Evolutionary conservation across 306 rosid genomes (phyloP), one percentile per base, ranked within the genome.

Genomic region (Pterocarpus macrocarpus): DNA sequence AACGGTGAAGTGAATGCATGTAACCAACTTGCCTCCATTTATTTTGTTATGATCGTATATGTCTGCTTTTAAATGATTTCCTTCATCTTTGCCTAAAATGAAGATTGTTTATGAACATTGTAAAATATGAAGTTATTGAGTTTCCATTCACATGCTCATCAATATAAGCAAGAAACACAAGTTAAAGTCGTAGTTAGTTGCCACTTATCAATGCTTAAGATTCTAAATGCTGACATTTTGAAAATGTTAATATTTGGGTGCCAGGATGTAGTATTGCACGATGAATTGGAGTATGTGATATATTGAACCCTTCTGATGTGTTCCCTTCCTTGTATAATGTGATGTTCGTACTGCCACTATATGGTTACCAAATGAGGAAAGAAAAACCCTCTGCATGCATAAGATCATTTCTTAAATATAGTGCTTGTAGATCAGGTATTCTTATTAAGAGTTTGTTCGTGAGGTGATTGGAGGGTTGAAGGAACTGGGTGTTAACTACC

Each of bases 71-170:
- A 43, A 59, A 52, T 62, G 32, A 39, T 28, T 53, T 35, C 72
- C 10, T 70, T 76, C 14, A 32, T 76, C 49, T 77, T 66, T 69
- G 65, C 43, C 61, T n/a, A 15, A 61, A 69, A 50, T 50, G 6
- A 57, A 77, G 47, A 56, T 73, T 53, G 53, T 33, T 58, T 71
- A 34, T 33, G 14, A 75, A 66, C 34, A 16, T 56, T 67, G 28
- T 56, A 22, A 65, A 65, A 65, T 36, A 36, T 36, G 9, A n/a
- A 16, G 70, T 36, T 65, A 38, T 53, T 53, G 7, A 64, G 55
- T 77, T 7, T 22, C 11, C 66, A 63, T 49, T 67, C 32, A 32
- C 33, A 57, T 85, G 70, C 75, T 76, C 45, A 55, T 58, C 10
- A 47, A 45, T 57, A 10, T 32, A 4, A 15, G 35, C 22, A 55